Percentiles rank a stretch among this genome's conserved stretches.
Conservation (phyloP, 179 eudicot species). For the Actinidia arguta region DNA sequence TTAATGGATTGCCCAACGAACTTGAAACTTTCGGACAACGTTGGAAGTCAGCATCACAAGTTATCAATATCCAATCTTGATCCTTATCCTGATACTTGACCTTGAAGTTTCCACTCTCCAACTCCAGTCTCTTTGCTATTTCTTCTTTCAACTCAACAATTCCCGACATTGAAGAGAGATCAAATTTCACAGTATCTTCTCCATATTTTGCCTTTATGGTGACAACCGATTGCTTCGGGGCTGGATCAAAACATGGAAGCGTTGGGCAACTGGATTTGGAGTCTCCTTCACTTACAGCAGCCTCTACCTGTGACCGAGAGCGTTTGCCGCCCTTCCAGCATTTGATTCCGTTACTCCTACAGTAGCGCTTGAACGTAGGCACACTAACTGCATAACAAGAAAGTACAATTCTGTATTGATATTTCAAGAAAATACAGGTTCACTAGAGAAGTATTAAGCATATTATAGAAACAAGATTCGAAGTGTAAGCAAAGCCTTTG, state of each 20-base stretch:
- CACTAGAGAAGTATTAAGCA: background rate
- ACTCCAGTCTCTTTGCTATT: background rate
- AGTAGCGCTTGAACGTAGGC: background rate
- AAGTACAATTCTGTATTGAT: background rate
- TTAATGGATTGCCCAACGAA: background rate
- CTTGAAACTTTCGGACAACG: background rate
- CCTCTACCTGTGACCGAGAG: background rate
- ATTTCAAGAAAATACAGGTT: background rate
- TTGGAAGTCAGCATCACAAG: background rate
- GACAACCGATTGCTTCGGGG: background rate
- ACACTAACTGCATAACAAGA: background rate
- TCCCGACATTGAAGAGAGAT: background rate
- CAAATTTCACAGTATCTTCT: background rate
- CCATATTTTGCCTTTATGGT: background rate
- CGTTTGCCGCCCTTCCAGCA: background rate
- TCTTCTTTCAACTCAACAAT: background rate
- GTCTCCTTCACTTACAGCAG: too few relatives aligned
- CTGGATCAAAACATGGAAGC: too few relatives aligned
- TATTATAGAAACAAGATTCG: background rate
- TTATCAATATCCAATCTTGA: background rate
- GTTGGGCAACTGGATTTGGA: too few relatives aligned
- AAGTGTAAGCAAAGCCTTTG: background rate
- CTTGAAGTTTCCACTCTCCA: background rate
- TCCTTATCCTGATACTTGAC: background rate
- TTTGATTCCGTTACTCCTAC: background rate